phyloP scores from a whole-genome alignment of 2,329 filamentous ascomycete species.

The Aschersonia sp. region DNA sequence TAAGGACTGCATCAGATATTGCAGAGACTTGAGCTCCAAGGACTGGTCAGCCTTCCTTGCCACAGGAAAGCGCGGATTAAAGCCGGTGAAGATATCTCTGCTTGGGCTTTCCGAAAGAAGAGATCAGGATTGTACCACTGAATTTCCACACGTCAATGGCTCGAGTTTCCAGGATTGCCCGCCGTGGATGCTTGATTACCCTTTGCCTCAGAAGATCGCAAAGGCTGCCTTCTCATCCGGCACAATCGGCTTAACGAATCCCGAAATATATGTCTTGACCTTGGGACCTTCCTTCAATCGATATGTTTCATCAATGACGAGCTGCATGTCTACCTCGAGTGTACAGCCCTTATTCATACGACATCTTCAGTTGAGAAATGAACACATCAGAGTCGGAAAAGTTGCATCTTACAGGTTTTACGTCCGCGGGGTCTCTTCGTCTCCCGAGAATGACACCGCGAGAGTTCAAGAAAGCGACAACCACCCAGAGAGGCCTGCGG shows the following conservation, averaged over 20 bases:
- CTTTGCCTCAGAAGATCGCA: slow-evolving; percentile 16
- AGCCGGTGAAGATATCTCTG: slow-evolving; percentile 11
- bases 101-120: slow-evolving; percentile 8
- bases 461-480: background rate
- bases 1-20: slow-evolving; percentile 46
- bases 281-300: slow-evolving; percentile 21
- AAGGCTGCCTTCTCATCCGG: slow-evolving; percentile 14
- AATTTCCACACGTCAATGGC: slow-evolving; percentile 4
- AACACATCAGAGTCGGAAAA: slow-evolving; percentile 21
- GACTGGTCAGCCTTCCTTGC: slow-evolving; percentile 42
- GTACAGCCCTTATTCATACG: slow-evolving; percentile 17
- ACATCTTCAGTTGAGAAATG: slow-evolving; percentile 19
- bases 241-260: slow-evolving; percentile 18
- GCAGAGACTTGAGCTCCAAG: slow-evolving; percentile 37
- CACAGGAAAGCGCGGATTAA: slow-evolving; percentile 25
- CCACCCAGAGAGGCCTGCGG: background rate
- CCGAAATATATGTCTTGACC: slow-evolving; percentile 21
- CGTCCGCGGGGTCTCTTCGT: background rate
- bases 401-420: slow-evolving; percentile 21
- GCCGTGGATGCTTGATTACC: slow-evolving; percentile 19
- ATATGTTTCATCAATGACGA: slow-evolving; percentile 21
- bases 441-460: background rate
- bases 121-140: slow-evolving; percentile 8
- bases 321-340: slow-evolving; percentile 15
- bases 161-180: slow-evolving; percentile 9